phyloP scores from a whole-genome alignment of 2,329 filamentous ascomycete genomes.

The Rhinocladiella mackenziei region DNA sequence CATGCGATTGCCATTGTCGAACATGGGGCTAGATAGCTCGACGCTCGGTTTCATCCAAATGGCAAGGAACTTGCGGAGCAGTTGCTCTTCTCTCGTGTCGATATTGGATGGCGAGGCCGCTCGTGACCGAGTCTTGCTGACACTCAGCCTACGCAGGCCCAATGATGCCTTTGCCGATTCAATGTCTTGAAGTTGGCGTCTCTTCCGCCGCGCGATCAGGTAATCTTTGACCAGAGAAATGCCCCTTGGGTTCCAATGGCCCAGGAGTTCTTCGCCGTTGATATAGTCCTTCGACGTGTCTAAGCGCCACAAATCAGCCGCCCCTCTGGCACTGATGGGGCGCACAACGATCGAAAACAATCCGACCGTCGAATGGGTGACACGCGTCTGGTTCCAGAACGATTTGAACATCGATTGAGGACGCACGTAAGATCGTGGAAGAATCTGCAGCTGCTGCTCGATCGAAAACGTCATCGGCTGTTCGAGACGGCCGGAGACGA shows the following conservation, averaged over 20 bases:
- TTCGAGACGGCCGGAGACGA: conserved; percentile 76
- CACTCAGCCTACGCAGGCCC: conserved; percentile 38
- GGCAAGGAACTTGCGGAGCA: conserved; percentile 40
- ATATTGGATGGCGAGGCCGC: conserved; percentile 15
- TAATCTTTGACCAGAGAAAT: conserved; percentile 90
- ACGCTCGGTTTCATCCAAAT: conserved; percentile 33
- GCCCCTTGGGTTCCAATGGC: conserved; percentile 80
- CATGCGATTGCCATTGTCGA: conserved; percentile 42
- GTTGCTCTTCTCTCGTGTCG: conserved; percentile 30
- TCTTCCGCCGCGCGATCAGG: conserved; percentile 69
- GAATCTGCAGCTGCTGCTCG: conserved; percentile 75
- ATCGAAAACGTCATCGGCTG: conserved; percentile 83
- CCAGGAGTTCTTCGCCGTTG: conserved; percentile 86
- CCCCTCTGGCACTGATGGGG: conserved; percentile 83
- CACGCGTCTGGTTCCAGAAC: conserved; percentile 77
- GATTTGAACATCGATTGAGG: conserved; percentile 83
- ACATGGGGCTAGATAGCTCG: conserved; percentile 40
- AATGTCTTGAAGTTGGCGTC: conserved; percentile 71
- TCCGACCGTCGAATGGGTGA: conserved; percentile 79
- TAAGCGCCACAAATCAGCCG: conserved; percentile 92
- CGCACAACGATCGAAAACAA: conserved; percentile 85
- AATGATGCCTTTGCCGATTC: conserved; percentile 55
- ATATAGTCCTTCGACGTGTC: conserved; percentile 93
- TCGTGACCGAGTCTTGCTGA: conserved; percentile 17
- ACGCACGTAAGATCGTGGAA: conserved; percentile 77